These are phyloP conservation scores for Hippophae tibetana DNA, from an alignment of 306 rosid genomes.

Conservation along the genomic window DNA sequence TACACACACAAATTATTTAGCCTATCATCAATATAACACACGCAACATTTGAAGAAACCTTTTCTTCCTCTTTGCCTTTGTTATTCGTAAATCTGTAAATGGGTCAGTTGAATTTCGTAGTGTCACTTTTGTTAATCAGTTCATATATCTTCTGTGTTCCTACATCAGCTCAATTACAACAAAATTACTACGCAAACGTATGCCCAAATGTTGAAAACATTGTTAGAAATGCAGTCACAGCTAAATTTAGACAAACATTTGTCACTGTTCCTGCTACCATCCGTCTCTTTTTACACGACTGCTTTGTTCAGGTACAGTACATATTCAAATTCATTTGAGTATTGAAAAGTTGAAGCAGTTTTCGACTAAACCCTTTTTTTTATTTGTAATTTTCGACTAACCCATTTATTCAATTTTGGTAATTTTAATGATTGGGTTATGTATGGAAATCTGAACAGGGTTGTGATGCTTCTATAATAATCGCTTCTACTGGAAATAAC, in stretches of 20 bases:
- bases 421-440: neutral
- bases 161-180: slow-evolving; percentile 46
- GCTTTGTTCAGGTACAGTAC: slow-evolving; percentile 56
- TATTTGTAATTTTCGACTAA: neutral
- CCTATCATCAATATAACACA: no score
- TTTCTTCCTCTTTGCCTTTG: neutral
- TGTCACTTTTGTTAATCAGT: slow-evolving; percentile 24
- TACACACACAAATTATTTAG: no score
- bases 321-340: neutral
- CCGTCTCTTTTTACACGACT: slow-evolving; percentile 92
- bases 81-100: slow-evolving; percentile 12
- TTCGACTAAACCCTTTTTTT: neutral
- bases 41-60: no score
- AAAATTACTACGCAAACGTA: slow-evolving; percentile 45
- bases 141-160: slow-evolving; percentile 27
- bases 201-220: slow-evolving; percentile 75
- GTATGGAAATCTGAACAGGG: slow-evolving; percentile 28
- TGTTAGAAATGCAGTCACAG: slow-evolving; percentile 48
- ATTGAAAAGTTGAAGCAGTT: neutral
- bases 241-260: slow-evolving; percentile 64
- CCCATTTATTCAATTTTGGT: neutral
- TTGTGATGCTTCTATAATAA: slow-evolving; percentile 58
- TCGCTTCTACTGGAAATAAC: slow-evolving; percentile 39
- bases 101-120: slow-evolving; percentile 27
- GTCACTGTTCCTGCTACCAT: slow-evolving; percentile 77